Base-by-base conservation (phyloP, 805 yeast genomes). In the Sungouiozyma ichnusensis region DNA sequence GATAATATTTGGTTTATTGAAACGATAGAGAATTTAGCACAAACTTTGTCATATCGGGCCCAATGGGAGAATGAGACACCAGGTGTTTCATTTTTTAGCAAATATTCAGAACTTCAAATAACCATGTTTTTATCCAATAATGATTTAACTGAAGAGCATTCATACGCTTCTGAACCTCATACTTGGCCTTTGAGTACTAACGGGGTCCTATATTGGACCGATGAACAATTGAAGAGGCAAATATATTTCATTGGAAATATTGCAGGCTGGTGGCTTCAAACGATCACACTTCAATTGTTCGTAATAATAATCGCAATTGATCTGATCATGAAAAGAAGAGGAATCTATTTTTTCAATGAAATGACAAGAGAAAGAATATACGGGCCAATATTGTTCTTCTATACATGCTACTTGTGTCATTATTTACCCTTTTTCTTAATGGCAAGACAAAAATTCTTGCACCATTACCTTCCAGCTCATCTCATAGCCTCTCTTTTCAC, bases 141-240 rank as follows among this genome's bases (percentile, higher is more conserved):
- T 67, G 77, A 80, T 50, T 71, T 90, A 49, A 73, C 86, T 2
- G 73, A 87, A n/a, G 85, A 84, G 20, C 98, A 90, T 64, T 97
- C 97, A 36, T 90, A 85, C 68, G 95, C 96, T 9, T 85, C 96
- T 3, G 79, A 77, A 47, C 98, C 98, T 2, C 73, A 76, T 48
- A 67, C 80, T 8, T 90, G 98, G 98, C 97, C 97, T n/a, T 69
- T 84, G 46, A 74, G 92, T 42, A 61, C 80, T 42, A 75, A 84
- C 11, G 98, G 98, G 50, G 96, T 90, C 33, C 85, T 96, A 1
- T 90, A 88, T 71, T 90, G 97, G 96, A 87, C 92, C 36, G 77
- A 83, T 46, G 64, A 64, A 38, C 69, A 71, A 40, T 77, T 71
- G 4, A 73, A 72, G 47, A 68, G 71, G 52, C 98, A 90, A 65